phyloP scores from a whole-genome alignment of 1,284 basidiomycete genomes.

The Cystobasidium sp. region DNA sequence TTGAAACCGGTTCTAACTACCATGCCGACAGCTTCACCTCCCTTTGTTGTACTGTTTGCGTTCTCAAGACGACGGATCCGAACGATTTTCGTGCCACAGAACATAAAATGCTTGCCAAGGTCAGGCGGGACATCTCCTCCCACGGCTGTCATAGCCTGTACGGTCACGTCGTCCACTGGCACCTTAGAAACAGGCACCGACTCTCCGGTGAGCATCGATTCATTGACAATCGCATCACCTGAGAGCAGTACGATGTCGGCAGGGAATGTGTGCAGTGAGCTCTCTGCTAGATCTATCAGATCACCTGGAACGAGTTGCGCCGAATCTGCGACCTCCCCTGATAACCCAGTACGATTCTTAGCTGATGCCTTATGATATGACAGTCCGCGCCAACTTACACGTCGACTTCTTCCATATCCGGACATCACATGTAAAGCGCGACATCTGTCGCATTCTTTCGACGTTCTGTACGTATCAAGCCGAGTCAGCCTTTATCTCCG shows the following conservation, averaged over 20 bases:
- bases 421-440: constrained; percentile 82
- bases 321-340: constrained; percentile 66
- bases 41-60: constrained; percentile 52
- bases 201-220: constrained; percentile 97
- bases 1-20: constrained; percentile 95
- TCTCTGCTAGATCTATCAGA: constrained; percentile 81
- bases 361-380: constrained; percentile 57
- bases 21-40: constrained; percentile 71
- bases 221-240: constrained; percentile 96
- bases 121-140: constrained; percentile 67
- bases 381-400: constrained; percentile 59
- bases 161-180: constrained; percentile 61
- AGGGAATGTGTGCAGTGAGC: constrained; percentile 76
- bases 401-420: constrained; percentile 64
- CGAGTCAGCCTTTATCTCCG: not conserved
- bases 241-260: constrained; percentile 90
- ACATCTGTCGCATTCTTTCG: constrained; percentile 94
- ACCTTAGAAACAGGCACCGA: constrained; percentile 90
- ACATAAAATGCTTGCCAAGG: constrained; percentile 83
- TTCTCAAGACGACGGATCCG: constrained; percentile 74
- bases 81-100: constrained; percentile 89
- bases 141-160: constrained; percentile 44
- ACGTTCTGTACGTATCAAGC: constrained; percentile 68
- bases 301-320: constrained; percentile 88
- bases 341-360: not conserved